Base-by-base conservation (phyloP, 768 basidiomycete species). In the Pleurotus eryngii region DNA sequence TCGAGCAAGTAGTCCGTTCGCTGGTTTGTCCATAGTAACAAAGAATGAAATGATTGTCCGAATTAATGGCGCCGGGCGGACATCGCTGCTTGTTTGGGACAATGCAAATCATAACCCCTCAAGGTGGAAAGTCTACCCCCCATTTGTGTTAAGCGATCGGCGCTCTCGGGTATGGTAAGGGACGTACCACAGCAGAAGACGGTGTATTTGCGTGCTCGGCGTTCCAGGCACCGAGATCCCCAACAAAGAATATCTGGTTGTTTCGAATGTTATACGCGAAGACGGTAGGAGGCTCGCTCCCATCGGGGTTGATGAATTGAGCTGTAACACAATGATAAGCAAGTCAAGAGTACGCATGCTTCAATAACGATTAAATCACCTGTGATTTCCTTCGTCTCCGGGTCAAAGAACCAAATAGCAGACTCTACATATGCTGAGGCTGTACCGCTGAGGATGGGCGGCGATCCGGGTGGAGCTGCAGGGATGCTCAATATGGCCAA, bases 271-370 rank as follows among this genome's bases (percentile, higher is more conserved):
- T 68, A 59, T 75, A 79, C 12, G 70, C 78, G 55, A 81, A 64
- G 37, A 64, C 59, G 6, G 78, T 79, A 4, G 57, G 56, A n/a
- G 76, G 71, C 40, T 63, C 64, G 49, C 70, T 75, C 39, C 73
- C 72, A 61, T 81, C 75, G 14, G 69, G 72, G 59, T 82, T 82
- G 56, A 77, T 68, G 67, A 75, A 82, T 60, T 76, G 74, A 14
- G 76, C 81, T 82, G 57, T 35, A 38, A 38, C 43, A 11, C 14
- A 12, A 14, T 15, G 37, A 5, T 38, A 58, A 42, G n/a, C 39
- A 53, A 38, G 55, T 38, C 40, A 38, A 45, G 11, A 12, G 22
- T 46, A 37, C 24, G 6, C 20, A 61, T 37, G 17, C 38, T 46
- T 15, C 11, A 39, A 18, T 5, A 39, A 26, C 15, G 42, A 15